phyloP scores from a whole-genome alignment of 495 filamentous ascomycete species.

The Tuber brumale region DNA sequence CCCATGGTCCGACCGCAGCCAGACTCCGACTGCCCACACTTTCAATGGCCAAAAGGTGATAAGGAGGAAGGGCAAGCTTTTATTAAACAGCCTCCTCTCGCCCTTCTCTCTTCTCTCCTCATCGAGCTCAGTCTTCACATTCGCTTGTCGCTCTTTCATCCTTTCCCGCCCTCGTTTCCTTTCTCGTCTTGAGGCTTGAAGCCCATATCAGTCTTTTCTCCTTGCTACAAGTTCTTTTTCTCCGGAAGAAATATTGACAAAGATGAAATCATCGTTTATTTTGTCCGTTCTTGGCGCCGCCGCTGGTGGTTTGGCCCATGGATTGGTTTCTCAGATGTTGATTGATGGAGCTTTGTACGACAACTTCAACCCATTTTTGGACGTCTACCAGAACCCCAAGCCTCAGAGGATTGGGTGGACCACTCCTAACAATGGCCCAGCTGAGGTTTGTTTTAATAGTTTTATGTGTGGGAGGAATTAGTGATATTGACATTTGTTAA shows the following conservation, averaged over 20 bases:
- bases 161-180: constrained; percentile 13
- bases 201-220: constrained; percentile 20
- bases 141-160: constrained; percentile 19
- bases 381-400: constrained; percentile 42
- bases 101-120: not conserved
- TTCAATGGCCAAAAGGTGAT: not conserved
- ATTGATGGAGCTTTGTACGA: constrained; percentile 52
- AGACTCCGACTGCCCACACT: not conserved
- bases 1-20: not conserved
- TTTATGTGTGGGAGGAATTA: not conserved
- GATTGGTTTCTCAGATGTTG: constrained; percentile 56
- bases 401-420: constrained; percentile 52
- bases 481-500: not conserved
- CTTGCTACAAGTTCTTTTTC: constrained; percentile 12
- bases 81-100: constrained; percentile 15
- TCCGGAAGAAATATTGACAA: constrained; percentile 8
- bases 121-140: constrained; percentile 22
- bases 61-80: not conserved
- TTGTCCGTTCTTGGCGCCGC: constrained; percentile 48
- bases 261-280: constrained; percentile 35
- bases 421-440: constrained; percentile 50
- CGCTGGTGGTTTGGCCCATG: constrained; percentile 55
- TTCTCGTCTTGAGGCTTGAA: constrained; percentile 31
- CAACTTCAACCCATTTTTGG: constrained; percentile 48
- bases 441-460: constrained; percentile 34